A percentile compares a stretch with the other conserved stretches of the same genome.
Conservation (phyloP, 148 eudicot genomes). For the Rhododendron henanense region DNA sequence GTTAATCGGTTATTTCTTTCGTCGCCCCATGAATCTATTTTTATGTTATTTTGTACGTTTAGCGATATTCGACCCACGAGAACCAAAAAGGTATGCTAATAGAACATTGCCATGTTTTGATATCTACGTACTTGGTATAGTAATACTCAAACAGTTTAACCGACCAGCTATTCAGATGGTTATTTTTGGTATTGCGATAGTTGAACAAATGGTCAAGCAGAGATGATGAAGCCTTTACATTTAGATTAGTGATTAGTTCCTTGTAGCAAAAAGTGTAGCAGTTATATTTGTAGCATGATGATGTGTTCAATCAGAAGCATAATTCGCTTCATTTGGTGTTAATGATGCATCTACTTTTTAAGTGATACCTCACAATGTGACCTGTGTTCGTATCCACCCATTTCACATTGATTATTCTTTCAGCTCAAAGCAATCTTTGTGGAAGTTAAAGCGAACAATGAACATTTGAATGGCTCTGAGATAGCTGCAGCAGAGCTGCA, state of each 20-base stretch:
- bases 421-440: slow-evolving; percentile 32
- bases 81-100: not conserved
- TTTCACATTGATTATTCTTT: slow-evolving; percentile 6
- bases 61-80: not conserved
- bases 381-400: not conserved
- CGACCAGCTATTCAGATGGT: not conserved
- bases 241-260: not conserved
- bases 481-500: slow-evolving; percentile 43
- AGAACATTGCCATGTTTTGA: not conserved
- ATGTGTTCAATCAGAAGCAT: not conserved
- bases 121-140: not conserved
- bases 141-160: not conserved
- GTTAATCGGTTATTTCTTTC: not conserved
- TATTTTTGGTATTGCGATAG: not conserved
- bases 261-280: not conserved
- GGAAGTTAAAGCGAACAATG: slow-evolving; percentile 23
- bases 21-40: not conserved
- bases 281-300: not conserved
- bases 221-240: not conserved
- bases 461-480: slow-evolving; percentile 16
- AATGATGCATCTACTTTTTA: not conserved
- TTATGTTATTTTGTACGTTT: not conserved
- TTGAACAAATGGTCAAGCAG: not conserved
- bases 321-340: not conserved
- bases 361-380: not conserved